Conservation (phyloP, 2,329 filamentous ascomycete genomes). For the Hypoxylon sp. region DNA sequence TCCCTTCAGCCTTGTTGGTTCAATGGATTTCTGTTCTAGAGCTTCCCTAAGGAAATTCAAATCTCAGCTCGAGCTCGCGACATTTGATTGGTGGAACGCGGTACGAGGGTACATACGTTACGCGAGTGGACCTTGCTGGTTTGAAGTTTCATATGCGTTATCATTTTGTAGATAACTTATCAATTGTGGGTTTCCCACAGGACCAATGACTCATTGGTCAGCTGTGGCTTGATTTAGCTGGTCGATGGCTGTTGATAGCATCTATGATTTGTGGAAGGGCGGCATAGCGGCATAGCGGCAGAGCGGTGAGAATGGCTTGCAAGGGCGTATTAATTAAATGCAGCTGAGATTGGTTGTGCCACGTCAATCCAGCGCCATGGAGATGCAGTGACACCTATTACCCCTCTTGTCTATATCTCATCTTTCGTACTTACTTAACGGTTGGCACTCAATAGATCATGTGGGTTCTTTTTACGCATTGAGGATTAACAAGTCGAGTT, state of each 20-base stretch:
- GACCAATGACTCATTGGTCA: not conserved
- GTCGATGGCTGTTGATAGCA: not conserved
- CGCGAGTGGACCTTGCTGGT: not conserved
- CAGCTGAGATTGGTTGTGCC: not conserved
- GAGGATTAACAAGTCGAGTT: not conserved
- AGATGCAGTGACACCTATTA: not conserved
- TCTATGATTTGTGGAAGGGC: not conserved
- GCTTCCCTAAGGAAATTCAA: slow-evolving; percentile 11
- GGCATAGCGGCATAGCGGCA: not conserved
- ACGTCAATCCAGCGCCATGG: not conserved
- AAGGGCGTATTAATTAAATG: not conserved
- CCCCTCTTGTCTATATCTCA: not conserved
- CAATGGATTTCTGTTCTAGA: slow-evolving; percentile 15
- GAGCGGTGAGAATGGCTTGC: not conserved
- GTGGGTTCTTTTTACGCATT: not conserved
- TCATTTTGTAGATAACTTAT: slow-evolving; percentile 10
- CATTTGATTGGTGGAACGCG: slow-evolving; percentile 31
- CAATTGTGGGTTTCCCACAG: not conserved
- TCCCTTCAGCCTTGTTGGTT: slow-evolving; percentile 8
- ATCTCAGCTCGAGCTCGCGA: slow-evolving; percentile 22
- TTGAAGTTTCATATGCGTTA: slow-evolving; percentile 5
- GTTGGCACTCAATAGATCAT: not conserved
- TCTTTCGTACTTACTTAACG: not conserved
- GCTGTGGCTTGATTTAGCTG: not conserved
- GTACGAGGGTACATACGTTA: slow-evolving; percentile 17